Conservation (phyloP, 208 protist species). For the Leishmania braziliensis region DNA sequence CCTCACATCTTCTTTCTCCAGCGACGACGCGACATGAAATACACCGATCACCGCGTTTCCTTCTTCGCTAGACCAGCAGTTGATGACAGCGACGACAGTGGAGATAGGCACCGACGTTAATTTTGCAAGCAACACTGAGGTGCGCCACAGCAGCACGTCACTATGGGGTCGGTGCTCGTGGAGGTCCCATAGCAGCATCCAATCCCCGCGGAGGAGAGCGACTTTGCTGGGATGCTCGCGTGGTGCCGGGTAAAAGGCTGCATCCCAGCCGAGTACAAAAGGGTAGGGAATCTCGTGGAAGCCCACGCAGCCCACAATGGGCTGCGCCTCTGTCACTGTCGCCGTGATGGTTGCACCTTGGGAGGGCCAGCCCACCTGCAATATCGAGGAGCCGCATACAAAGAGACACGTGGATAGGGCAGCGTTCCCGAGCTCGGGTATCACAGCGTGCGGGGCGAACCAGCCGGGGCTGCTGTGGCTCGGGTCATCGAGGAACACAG, state of each 20-base stretch:
- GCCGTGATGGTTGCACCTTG: conserved; percentile 24
- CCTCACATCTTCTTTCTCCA: background rate
- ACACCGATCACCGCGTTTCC: conserved; percentile 12
- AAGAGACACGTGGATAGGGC: background rate
- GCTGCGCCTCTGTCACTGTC: conserved; percentile 12
- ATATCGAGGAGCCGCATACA: conserved; percentile 6
- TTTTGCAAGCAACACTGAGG: conserved; percentile 11
- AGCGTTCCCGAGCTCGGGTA: conserved; percentile 2
- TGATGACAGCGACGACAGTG: conserved; percentile 13
- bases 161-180: conserved; percentile 7
- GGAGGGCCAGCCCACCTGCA: background rate
- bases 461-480: conserved; percentile 1
- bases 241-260: conserved; percentile 61
- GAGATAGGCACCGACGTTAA: conserved; percentile 47
- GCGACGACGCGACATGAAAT: conserved; percentile 18
- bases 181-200: conserved; percentile 68
- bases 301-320: conserved; percentile 32
- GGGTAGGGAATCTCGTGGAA: conserved; percentile 61
- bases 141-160: conserved; percentile 18
- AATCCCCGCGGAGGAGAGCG: conserved; percentile 45
- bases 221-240: conserved; percentile 32
- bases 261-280: conserved; percentile 62
- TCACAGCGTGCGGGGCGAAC: conserved; percentile 5
- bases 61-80: conserved; percentile 21
- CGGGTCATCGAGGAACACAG: conserved; percentile 13